These are phyloP conservation scores for Amphichorda felina DNA, from an alignment of 2,329 filamentous ascomycete genomes.

Conservation along the genomic window DNA sequence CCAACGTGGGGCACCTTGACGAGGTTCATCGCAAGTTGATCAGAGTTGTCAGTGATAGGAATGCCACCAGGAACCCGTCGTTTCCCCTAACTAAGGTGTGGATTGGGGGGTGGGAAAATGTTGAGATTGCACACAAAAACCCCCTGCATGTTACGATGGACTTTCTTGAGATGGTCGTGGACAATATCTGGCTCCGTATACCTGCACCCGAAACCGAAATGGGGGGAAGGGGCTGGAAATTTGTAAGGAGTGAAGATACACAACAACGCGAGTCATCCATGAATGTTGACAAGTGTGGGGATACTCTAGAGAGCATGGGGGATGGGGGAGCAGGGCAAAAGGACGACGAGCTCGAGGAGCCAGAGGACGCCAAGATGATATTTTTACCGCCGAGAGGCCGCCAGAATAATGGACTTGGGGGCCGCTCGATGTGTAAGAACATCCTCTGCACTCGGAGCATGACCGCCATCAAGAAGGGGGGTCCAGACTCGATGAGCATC, in stretches of 20 bases:
- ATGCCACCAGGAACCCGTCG: slow-evolving; percentile 14
- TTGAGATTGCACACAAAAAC: slow-evolving; percentile 13
- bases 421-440: slow-evolving; percentile 25
- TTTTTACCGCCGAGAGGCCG: slow-evolving; percentile 31
- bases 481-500: slow-evolving; percentile 14
- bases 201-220: slow-evolving; percentile 20
- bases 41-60: slow-evolving; percentile 17
- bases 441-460: slow-evolving; percentile 21
- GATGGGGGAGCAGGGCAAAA: background rate
- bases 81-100: slow-evolving; percentile 29
- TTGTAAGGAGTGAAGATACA: slow-evolving; percentile 10
- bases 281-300: too few species aligned
- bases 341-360: slow-evolving; percentile 3
- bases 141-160: slow-evolving; percentile 30
- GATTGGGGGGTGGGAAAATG: slow-evolving; percentile 22
- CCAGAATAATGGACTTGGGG: slow-evolving; percentile 5
- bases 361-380: slow-evolving; percentile 20
- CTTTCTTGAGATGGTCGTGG: slow-evolving; percentile 19
- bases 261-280: slow-evolving; percentile 8
- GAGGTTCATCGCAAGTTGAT: slow-evolving; percentile 34
- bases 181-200: slow-evolving; percentile 19
- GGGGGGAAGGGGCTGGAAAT: slow-evolving; percentile 22
- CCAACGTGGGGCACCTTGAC: slow-evolving; percentile 23
- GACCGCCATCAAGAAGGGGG: slow-evolving; percentile 10
- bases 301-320: too few species aligned